Base-by-base conservation (phyloP, 2,329 filamentous ascomycete species). In the Dryadomyces quercivorus region DNA sequence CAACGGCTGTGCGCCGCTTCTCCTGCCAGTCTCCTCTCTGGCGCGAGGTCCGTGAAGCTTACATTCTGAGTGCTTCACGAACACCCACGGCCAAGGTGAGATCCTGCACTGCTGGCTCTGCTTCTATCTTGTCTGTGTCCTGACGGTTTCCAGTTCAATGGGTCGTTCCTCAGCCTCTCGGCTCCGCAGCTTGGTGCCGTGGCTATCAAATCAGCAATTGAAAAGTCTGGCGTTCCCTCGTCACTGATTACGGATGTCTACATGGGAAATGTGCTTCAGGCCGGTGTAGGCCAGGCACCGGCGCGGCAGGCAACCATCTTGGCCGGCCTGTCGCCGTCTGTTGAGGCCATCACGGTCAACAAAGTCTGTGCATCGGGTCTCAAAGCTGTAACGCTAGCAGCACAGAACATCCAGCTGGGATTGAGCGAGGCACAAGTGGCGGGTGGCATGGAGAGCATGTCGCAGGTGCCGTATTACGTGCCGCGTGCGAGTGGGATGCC, bases 371-470 rank as follows among this genome's bases (percentile, higher is more conserved):
- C 93, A 4, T 96, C 91, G 0, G 93, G 93, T 5, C 75, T 98
- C 60, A 98, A 98, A 70, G 87, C 93, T 1, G 90, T 97, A 5
- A 83, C 80, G 21, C 79, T 97, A 47, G 93, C 92, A 1, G 92
- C 92, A 1, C 89, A 95, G 65, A 93, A 95, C 65, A 95, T 97
- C 62, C 88, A 96, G 70, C 80, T 98, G 12, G 92, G 93, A 5
- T 77, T 95, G 10, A 81, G 89, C 16, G 88, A 95, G 64, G 91
- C 87, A 0, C 87, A 95, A 67, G 77, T 97, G 8, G 93, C 93
- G 1, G 93, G 93, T 58, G 93, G 93, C 53, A 96, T 98, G 87
- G 93, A 98, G 74, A 96, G 88, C 70, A 98, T 98, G 93, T 88
- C 88, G 6, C 80, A 86, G 43, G 89, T 95, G 5, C 93, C 93